phyloP scores from a whole-genome alignment of 257 asterid genomes.

The Solanum chaucha region DNA sequence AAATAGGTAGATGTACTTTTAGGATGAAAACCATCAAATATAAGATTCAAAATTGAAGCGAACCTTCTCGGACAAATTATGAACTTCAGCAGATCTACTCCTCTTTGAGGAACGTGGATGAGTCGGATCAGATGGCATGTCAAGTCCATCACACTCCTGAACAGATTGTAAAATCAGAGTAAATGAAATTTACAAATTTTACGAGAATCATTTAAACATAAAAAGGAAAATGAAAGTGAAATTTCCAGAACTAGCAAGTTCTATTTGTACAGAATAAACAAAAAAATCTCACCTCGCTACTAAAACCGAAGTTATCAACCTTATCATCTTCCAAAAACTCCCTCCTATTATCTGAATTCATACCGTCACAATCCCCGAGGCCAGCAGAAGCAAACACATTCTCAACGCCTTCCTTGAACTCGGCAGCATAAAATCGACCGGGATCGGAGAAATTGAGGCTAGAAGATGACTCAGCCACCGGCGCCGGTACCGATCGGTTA shows the following conservation, averaged over 20 bases:
- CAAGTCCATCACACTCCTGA: constrained; percentile 59
- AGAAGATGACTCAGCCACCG: constrained; percentile 35
- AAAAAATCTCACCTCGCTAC: constrained; percentile 24
- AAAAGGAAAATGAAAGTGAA: not conserved
- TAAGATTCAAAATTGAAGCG: not conserved
- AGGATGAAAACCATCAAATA: not conserved
- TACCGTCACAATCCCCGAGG: constrained; percentile 39
- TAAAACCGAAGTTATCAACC: constrained; percentile 25
- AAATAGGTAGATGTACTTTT: constrained; percentile 2
- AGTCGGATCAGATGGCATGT: constrained; percentile 19
- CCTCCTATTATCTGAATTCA: constrained; percentile 31
- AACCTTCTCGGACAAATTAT: constrained; percentile 93
- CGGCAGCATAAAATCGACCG: constrained; percentile 23
- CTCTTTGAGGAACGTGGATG: constrained; percentile 73
- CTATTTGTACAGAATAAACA: not conserved
- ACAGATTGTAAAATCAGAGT: not conserved
- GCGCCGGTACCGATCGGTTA: constrained; percentile 2
- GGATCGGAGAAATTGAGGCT: constrained; percentile 66
- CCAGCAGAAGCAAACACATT: constrained; percentile 14
- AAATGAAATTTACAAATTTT: not conserved
- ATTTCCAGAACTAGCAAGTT: not conserved
- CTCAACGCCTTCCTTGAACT: constrained; percentile 11
- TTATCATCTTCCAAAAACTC: constrained; percentile 5
- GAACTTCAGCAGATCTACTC: constrained; percentile 91
- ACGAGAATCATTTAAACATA: not conserved